These are phyloP conservation scores for Epipyxis sp. DNA, from an alignment of 108 stramenopile genomes.

Conservation along the genomic window DNA sequence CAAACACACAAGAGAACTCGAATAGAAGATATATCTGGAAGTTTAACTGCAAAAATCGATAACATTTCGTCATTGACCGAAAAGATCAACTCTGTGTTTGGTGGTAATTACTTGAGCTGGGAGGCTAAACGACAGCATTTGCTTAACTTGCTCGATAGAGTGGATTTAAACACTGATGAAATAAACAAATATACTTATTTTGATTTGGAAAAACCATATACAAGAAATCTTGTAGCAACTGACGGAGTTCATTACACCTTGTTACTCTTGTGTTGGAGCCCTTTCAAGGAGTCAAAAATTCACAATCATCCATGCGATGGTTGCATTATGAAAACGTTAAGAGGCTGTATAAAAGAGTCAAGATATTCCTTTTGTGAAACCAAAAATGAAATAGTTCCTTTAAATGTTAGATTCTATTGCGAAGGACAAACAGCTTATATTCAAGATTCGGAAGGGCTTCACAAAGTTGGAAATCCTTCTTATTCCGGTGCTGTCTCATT, in stretches of 20 bases:
- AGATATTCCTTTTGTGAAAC: constrained; percentile 47
- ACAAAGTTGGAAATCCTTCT: constrained; percentile 65
- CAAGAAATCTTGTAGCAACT: constrained; percentile 74
- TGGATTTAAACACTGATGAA: neutral
- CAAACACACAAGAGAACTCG: no score
- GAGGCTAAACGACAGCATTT: no score
- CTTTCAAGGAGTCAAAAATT: constrained; percentile 47
- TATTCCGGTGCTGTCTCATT: constrained; percentile 61
- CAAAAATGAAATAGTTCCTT: constrained; percentile 38
- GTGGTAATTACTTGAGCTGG: no score
- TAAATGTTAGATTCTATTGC: constrained; percentile 50
- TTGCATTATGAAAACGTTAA: constrained; percentile 72
- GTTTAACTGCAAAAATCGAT: no score
- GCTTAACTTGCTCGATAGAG: neutral
- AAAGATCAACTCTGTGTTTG: no score
- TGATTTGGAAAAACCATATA: constrained; percentile 62
- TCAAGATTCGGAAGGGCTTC: constrained; percentile 74
- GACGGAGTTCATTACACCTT: constrained; percentile 73
- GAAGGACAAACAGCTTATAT: constrained; percentile 62
- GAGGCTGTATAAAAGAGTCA: constrained; percentile 63
- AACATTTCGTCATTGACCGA: no score
- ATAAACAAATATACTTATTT: constrained; percentile 51
- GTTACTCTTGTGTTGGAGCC: constrained; percentile 83
- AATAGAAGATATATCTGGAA: no score
- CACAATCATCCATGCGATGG: constrained; percentile 68